A percentile compares a stretch with the other conserved stretches of the same genome.
Evolutionary conservation across 1,139 yeast species (phyloP).

Genomic region (Hemisphaericaspora subhashii): DNA sequence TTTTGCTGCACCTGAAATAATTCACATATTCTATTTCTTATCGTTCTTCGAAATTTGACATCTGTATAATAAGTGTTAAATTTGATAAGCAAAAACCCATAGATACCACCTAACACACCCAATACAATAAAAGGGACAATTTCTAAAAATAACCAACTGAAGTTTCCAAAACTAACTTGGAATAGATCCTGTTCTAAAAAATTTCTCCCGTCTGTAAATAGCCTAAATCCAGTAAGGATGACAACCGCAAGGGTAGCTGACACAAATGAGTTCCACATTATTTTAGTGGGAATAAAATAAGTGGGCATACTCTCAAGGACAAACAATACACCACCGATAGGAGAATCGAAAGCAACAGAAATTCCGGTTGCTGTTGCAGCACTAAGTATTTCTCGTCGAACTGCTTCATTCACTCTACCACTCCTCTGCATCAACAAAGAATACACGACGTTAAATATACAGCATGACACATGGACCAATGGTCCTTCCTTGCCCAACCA

Average conservation of each 20-base stretch:
- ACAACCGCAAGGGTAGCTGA: conserved; percentile 76
- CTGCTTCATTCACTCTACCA: conserved; percentile 46
- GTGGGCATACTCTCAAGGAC: conserved; percentile 73
- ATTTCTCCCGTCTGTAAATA: conserved; percentile 57
- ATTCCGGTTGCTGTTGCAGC: conserved; percentile 95
- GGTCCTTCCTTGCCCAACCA: conserved; percentile 97
- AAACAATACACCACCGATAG: conserved; percentile 91
- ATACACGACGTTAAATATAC: conserved; percentile 44
- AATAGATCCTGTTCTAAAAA: conserved; percentile 59
- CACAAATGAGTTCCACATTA: conserved; percentile 82
- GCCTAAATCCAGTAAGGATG: conserved; percentile 53
- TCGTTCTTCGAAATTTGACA: conserved; percentile 17
- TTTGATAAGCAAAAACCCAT: conserved; percentile 56
- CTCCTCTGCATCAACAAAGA: not conserved
- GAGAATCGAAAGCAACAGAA: conserved; percentile 91
- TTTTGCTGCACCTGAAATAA: conserved; percentile 9
- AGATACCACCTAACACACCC: conserved; percentile 69
- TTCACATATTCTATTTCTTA: conserved; percentile 21
- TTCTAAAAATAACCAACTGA: conserved; percentile 74
- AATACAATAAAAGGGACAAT: conserved; percentile 64
- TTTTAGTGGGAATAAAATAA: conserved; percentile 59
- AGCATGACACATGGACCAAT: conserved; percentile 80
- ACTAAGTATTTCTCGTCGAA: conserved; percentile 62
- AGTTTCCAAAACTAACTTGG: conserved; percentile 61
- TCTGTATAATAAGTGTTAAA: conserved; percentile 41